phyloP scores from a whole-genome alignment of 352 stramenopile genomes.

The Globisporangium okanoganense region DNA sequence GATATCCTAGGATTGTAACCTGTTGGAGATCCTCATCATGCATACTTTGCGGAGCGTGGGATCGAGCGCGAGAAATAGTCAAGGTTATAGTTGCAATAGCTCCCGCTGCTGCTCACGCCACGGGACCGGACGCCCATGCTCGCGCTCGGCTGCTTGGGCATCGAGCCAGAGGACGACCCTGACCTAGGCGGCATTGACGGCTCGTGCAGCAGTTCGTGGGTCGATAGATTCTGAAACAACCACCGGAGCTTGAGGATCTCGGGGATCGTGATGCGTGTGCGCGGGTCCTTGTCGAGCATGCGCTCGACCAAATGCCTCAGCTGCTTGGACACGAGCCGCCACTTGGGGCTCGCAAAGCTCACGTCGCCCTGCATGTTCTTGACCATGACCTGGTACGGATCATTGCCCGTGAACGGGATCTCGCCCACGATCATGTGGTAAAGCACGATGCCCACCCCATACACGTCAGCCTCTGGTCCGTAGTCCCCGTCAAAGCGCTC shows the following conservation, averaged over 20 bases:
- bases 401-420: conserved; percentile 37
- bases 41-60: conserved; percentile 9
- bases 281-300: conserved; percentile 54
- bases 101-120: conserved; percentile 3
- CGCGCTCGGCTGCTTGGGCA: not conserved
- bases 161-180: not conserved
- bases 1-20: not conserved
- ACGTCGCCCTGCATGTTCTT: conserved; percentile 64
- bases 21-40: not conserved
- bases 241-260: conserved; percentile 56
- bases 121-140: not conserved
- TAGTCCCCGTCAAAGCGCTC: conserved; percentile 51
- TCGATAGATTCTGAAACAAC: conserved; percentile 31
- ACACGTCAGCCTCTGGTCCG: conserved; percentile 53
- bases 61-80: conserved; percentile 10
- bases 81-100: conserved; percentile 2
- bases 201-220: conserved; percentile 2
- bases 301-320: conserved; percentile 32
- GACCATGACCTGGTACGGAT: conserved; percentile 50
- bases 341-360: conserved; percentile 34
- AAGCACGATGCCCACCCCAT: conserved; percentile 54
- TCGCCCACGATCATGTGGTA: conserved; percentile 58
- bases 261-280: conserved; percentile 38
- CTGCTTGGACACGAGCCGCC: conserved; percentile 29
- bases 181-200: not conserved